Percentiles rank a stretch among this genome's conserved stretches.
Evolutionary conservation across 2,329 filamentous ascomycete species (phyloP).

Genomic region (Verticillium tricorpus): DNA sequence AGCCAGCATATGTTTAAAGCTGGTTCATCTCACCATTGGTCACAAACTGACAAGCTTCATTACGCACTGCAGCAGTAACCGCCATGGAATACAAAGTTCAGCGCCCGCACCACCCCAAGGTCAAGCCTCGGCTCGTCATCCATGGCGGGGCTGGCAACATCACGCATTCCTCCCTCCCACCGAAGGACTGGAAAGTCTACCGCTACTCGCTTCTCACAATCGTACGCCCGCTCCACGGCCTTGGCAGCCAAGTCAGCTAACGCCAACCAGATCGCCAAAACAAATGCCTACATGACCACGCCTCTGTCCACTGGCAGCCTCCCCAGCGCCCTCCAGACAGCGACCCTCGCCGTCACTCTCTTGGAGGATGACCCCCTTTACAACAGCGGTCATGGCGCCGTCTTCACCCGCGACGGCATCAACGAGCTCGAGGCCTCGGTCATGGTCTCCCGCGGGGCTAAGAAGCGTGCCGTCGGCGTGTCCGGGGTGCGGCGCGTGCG

Average conservation of each 20-base stretch:
- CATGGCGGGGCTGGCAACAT: constrained; percentile 73
- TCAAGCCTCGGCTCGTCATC: constrained; percentile 59
- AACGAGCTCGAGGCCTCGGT: constrained; percentile 85
- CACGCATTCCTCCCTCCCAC: constrained; percentile 52
- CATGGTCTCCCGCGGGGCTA: constrained; percentile 71
- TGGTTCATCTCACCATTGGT: too few species aligned
- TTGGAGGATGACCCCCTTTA: constrained; percentile 80
- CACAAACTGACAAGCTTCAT: too few species aligned
- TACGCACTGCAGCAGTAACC: too few species aligned
- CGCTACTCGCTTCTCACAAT: constrained; percentile 57
- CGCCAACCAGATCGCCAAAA: constrained; percentile 33
- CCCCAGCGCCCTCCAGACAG: constrained; percentile 65
- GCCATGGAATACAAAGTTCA: constrained; percentile 37
- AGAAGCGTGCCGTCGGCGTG: constrained; percentile 75
- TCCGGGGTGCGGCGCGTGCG: constrained; percentile 70
- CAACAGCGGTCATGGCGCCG: constrained; percentile 79
- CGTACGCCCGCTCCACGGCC: constrained; percentile 32
- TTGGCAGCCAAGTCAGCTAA: not conserved
- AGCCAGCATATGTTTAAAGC: too few species aligned
- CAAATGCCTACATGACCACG: constrained; percentile 42
- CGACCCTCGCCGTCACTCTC: constrained; percentile 67
- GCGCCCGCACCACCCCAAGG: constrained; percentile 10
- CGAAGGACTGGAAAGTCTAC: constrained; percentile 53
- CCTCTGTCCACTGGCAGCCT: constrained; percentile 13
- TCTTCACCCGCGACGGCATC: constrained; percentile 77